Evolutionary conservation across 345 rosid species (phyloP), one percentile per base, ranked within the genome.

Genomic region (Gossypium longicalyx): DNA sequence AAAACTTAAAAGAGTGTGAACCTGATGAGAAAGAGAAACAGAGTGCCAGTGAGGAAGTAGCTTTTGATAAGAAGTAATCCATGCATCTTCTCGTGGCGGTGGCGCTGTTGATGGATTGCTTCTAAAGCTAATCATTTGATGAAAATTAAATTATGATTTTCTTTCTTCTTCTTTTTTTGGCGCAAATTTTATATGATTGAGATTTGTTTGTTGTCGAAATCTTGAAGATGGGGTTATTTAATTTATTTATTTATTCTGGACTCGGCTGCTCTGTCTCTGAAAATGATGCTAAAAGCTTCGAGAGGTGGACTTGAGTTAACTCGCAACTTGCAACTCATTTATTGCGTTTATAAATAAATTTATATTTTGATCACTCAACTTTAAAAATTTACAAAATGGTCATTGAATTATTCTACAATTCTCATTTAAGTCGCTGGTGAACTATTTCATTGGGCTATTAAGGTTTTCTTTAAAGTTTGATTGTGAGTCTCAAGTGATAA

Each of bases 41-140:
- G 94, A 83, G 54, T 82, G 86, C 89, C 93, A 93, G 34, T 80
- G 87, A 62, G 91, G 94, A 57, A 57, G 29, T 57, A 57, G 34
- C 62, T 57, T 57, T 11, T 73, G 82, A 79, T 81, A 86, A 29
- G 90, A 77, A 16, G 77, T 74, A 73, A 84, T 48, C 96, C 98
- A 93, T 23, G 86, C 96, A 82, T 85, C 86, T 75, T 81, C 85
- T 25, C 84, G 78, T 34, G 90, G 85, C 29, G 89, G 80, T 63
- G 38, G 61, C 45, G 75, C 58, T 67, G 83, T 47, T 5, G 74
- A 34, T 44, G 80, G 67, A 69, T 52, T 56, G 72, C 27, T 74
- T 71, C 20, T 53, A 47, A 68, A 15, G 51, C 43, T 27, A 47
- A 70, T 67, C 88, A 83, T 85, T 76, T 69, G 69, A 51, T 17